A percentile compares a stretch with the other conserved stretches of the same genome.
Evolutionary conservation across 2,329 filamentous ascomycete genomes (phyloP).

Genomic region (Colletotrichum sp.): DNA sequence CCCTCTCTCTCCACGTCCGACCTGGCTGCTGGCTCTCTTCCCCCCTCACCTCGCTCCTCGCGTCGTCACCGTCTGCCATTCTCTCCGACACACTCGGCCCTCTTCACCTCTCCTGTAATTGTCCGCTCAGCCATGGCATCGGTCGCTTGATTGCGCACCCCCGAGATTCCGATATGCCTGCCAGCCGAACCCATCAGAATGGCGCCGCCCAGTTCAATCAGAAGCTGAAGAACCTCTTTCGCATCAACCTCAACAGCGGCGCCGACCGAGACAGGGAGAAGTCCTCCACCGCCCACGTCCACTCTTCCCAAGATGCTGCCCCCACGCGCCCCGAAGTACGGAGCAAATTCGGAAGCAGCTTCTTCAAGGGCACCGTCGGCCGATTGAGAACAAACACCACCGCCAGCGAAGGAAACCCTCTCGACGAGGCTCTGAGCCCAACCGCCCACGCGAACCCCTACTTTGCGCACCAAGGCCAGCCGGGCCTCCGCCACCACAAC

Average conservation of each 20-base stretch:
- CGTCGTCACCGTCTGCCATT: background rate
- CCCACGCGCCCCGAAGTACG: slow-evolving; percentile 43
- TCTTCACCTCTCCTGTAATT: slow-evolving; percentile 15
- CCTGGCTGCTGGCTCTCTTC: background rate
- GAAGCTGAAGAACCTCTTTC: slow-evolving; percentile 75
- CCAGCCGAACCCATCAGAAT: slow-evolving; percentile 55
- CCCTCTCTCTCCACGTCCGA: background rate
- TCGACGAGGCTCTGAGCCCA: slow-evolving; percentile 89
- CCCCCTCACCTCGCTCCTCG: slow-evolving; percentile 25
- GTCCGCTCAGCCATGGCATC: slow-evolving; percentile 40
- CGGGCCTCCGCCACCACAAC: slow-evolving; percentile 92
- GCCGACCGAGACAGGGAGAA: slow-evolving; percentile 35
- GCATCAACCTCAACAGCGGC: slow-evolving; percentile 60
- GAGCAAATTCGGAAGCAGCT: slow-evolving; percentile 81
- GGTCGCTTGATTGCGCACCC: slow-evolving; percentile 29
- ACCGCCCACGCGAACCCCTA: slow-evolving; percentile 97
- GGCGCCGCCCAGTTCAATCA: slow-evolving; percentile 68
- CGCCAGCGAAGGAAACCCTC: slow-evolving; percentile 87
- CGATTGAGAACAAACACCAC: slow-evolving; percentile 90
- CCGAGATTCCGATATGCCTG: slow-evolving; percentile 47
- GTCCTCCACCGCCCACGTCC: slow-evolving; percentile 39
- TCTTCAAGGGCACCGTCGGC: slow-evolving; percentile 84
- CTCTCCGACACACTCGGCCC: slow-evolving; percentile 13
- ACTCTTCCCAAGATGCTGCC: slow-evolving; percentile 47
- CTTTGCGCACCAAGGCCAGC: slow-evolving; percentile 94